Percentiles rank a stretch among this genome's conserved stretches.
Conservation (phyloP, 805 yeast genomes). For the Saturnispora dispora region DNA sequence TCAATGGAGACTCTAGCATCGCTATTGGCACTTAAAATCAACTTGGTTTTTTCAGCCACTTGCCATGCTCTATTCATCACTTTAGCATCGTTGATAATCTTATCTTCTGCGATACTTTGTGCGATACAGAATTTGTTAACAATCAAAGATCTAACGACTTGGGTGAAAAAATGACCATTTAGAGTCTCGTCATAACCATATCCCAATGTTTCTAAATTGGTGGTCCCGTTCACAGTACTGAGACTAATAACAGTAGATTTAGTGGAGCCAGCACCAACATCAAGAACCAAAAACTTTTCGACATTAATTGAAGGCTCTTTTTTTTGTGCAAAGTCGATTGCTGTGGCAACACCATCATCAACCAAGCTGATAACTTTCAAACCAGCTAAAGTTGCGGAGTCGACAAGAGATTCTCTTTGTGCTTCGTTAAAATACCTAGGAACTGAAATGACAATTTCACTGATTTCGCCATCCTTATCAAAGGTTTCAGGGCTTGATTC, state of each 20-base stretch:
- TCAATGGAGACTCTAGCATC: constrained; percentile 77
- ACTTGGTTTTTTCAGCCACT: constrained; percentile 83
- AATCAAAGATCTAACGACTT: constrained; percentile 51
- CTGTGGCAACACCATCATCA: constrained; percentile 90
- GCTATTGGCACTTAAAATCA: constrained; percentile 75
- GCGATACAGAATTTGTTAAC: constrained; percentile 44
- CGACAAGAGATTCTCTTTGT: constrained; percentile 63
- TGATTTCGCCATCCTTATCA: constrained; percentile 31
- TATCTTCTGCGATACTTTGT: background rate
- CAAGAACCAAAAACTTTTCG: constrained; percentile 62
- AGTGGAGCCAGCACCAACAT: constrained; percentile 89
- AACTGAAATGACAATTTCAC: constrained; percentile 65
- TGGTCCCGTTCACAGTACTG: constrained; percentile 32
- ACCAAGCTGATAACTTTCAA: constrained; percentile 57
- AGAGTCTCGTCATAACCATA: constrained; percentile 57
- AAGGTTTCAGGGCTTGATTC: constrained; percentile 42
- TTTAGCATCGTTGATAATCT: constrained; percentile 40
- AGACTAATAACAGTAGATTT: constrained; percentile 77
- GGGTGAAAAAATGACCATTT: constrained; percentile 73
- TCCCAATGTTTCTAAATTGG: constrained; percentile 55
- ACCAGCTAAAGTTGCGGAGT: constrained; percentile 65
- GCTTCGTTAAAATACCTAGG: constrained; percentile 61
- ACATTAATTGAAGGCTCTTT: constrained; percentile 32
- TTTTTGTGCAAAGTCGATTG: constrained; percentile 62
- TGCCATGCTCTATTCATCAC: constrained; percentile 62